Evolutionary conservation across 208 protist species (phyloP).

Genomic region (Acanthamoeba triangularis): DNA sequence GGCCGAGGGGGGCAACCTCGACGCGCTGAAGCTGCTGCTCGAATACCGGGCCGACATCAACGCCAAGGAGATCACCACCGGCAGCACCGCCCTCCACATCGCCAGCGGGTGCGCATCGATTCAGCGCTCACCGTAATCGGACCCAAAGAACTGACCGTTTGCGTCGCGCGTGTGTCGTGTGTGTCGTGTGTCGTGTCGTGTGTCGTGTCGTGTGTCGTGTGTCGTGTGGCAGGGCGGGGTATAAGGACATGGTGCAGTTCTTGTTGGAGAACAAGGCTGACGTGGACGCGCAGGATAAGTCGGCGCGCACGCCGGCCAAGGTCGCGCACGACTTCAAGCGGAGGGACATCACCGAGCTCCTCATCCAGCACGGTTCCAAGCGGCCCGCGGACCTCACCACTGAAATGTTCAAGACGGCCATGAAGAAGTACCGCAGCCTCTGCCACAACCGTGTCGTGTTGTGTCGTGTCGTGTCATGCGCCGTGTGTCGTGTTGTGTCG

Average conservation of each 20-base stretch:
- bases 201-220: no score
- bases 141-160: no score
- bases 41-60: slow-evolving; percentile 36
- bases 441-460: no score
- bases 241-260: background rate
- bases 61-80: slow-evolving; percentile 54
- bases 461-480: no score
- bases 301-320: slow-evolving; percentile 32
- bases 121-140: no score
- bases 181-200: no score
- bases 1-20: slow-evolving; percentile 29
- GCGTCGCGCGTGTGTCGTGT: no score
- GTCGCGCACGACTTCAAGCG: slow-evolving; percentile 61
- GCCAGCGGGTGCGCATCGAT: background rate
- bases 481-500: no score
- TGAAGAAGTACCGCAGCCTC: background rate
- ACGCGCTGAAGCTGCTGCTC: background rate
- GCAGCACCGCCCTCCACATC: slow-evolving; percentile 21
- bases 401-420: background rate
- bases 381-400: background rate
- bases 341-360: background rate
- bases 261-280: background rate
- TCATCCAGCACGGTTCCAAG: background rate
- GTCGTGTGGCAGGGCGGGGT: background rate
- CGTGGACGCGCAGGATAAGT: slow-evolving; percentile 40